A percentile compares a stretch with the other conserved stretches of the same genome.
phyloP scores from a whole-genome alignment of 805 yeast species.

The Ogataea nonfermentans region DNA sequence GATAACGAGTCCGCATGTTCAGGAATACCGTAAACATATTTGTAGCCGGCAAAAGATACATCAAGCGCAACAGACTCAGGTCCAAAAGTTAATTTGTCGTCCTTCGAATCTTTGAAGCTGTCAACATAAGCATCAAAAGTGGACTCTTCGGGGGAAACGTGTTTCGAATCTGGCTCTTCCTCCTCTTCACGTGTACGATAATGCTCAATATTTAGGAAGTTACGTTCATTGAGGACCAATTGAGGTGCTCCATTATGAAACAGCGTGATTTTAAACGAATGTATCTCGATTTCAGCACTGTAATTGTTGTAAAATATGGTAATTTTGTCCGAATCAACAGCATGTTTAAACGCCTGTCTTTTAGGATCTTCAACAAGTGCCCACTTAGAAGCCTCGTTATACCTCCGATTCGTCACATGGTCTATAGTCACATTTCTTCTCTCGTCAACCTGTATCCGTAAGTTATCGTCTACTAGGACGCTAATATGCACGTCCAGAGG shows the following conservation, averaged over 20 bases:
- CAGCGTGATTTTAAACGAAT: conserved; percentile 52
- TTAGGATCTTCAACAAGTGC: conserved; percentile 42
- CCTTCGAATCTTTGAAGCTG: conserved; percentile 60
- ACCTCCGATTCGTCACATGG: conserved; percentile 45
- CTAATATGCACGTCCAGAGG: conserved; percentile 57
- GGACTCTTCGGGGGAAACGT: conserved; percentile 57
- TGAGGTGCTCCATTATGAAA: conserved; percentile 44
- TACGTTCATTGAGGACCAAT: conserved; percentile 63
- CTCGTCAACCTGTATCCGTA: conserved; percentile 73
- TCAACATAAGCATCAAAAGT: conserved; percentile 69
- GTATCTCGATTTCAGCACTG: conserved; percentile 41
- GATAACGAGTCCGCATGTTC: conserved; percentile 87
- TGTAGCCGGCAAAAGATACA: conserved; percentile 57
- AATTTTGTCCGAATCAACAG: conserved; percentile 22
- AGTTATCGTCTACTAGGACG: conserved; percentile 52
- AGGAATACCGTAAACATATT: conserved; percentile 87
- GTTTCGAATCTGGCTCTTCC: conserved; percentile 34
- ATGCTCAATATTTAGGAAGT: conserved; percentile 82
- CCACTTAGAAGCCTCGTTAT: conserved; percentile 58
- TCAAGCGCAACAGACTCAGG: conserved; percentile 91
- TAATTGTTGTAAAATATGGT: conserved; percentile 42
- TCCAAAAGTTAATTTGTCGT: conserved; percentile 70
- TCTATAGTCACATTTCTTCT: conserved; percentile 31
- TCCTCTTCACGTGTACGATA: conserved; percentile 50
- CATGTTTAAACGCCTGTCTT: conserved; percentile 21